Base-by-base conservation (phyloP, 2,329 filamentous ascomycete genomes). In the Cordyceps pruinosa region DNA sequence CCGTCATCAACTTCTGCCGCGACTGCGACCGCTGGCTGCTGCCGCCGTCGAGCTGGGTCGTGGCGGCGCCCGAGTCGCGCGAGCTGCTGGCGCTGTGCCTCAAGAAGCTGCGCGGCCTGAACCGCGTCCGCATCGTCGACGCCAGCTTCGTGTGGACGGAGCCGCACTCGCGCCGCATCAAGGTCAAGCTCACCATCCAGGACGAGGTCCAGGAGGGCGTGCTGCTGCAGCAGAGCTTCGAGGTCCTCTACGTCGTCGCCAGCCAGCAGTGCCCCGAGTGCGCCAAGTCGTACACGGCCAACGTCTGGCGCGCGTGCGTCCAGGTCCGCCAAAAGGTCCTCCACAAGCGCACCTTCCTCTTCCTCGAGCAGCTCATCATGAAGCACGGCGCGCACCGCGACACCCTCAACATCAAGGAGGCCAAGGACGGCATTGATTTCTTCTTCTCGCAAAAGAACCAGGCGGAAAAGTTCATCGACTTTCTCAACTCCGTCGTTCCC, bases 101-200 rank as follows among this genome's bases (percentile, higher is more conserved):
- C 63, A 87, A 90, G 69, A 95, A 94, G 72, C 75, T 99, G 61
- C 81, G 89, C 62, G 92, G 92, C 30, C 75, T 99, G 61, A 85
- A 87, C 70, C 96, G 94, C 76, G 89, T 96, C 64, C 83, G 94
- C 60, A 94, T 99, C 67, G 92, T 97, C 67, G 94, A 99, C 70
- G 94, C 94, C 47, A 89, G 85, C 66, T 99, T 97, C 70, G 89
- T 97, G 69, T 99, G 94, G 94, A 99, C 94, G 1, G 94, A 99
- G 73, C 93, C 94, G 12, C 94, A 99, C 75, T 97, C 92, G 66
- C 82, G 90, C 68, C 81, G 94, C 70, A 82, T 97, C 62, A 95
- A 92, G 75, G 86, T 97, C 71, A 97, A 97, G 77, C 87, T 99
- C 72, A 97, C 94, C 1, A 87, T 97, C 48, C 94, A 97, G 68